Percentiles rank a stretch among this genome's conserved stretches.
Conservation (phyloP, 305 asterid species). For the Fraxinus ornus region DNA sequence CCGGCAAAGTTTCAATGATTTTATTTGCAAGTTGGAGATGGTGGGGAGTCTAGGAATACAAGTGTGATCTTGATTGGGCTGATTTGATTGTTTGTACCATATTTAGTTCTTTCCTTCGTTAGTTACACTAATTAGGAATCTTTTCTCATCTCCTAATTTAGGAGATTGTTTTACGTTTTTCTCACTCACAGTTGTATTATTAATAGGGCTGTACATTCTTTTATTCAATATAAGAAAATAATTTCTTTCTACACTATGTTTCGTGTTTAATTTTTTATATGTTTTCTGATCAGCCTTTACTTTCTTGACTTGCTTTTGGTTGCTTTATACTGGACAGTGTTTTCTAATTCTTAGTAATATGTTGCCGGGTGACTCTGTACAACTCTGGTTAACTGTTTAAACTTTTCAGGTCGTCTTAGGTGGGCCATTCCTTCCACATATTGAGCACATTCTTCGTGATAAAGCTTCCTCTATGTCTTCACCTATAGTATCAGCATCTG, state of each 20-base stretch:
- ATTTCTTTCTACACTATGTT: neutral
- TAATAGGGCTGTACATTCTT: neutral
- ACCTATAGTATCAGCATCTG: slow-evolving; percentile 77
- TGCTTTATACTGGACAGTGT: neutral
- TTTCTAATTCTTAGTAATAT: neutral
- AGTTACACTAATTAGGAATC: neutral
- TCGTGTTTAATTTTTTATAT: neutral
- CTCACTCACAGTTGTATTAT: neutral
- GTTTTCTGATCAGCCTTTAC: neutral
- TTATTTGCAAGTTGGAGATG: neutral
- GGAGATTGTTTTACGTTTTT: neutral
- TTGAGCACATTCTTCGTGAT: slow-evolving; percentile 72
- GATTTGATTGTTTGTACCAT: neutral
- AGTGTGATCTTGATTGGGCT: neutral
- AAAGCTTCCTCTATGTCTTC: slow-evolving; percentile 68
- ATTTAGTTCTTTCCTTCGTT: neutral
- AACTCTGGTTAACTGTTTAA: slow-evolving; percentile 28
- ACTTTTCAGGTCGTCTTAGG: slow-evolving; percentile 77
- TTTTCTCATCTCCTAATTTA: neutral
- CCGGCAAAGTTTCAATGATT: neutral
- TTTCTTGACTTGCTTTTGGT: neutral
- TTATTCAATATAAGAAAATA: neutral
- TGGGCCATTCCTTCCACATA: slow-evolving; percentile 85
- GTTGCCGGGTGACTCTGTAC: slow-evolving; percentile 16
- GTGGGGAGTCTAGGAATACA: neutral